Percentiles rank a stretch among this genome's conserved stretches.
Conservation (phyloP, 306 rosid genomes). For the Styphnolobium japonicum region DNA sequence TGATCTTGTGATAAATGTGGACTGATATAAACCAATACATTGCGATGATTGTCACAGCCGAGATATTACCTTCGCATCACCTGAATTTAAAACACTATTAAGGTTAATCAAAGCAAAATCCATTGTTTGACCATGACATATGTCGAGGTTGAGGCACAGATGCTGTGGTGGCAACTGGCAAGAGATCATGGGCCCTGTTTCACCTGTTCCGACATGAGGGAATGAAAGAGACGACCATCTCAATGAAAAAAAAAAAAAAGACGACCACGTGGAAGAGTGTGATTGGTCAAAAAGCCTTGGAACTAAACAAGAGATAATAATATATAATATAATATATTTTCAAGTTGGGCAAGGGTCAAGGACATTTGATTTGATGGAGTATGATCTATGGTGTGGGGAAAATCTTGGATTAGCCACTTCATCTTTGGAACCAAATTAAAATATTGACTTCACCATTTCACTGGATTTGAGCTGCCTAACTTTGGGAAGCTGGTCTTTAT, state of each 20-base stretch:
- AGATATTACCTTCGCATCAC: too few relatives aligned
- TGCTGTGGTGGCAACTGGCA: background rate
- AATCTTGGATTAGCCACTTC: background rate
- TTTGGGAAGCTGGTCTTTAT: background rate
- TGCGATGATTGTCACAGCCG: too few relatives aligned
- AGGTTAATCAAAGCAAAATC: background rate
- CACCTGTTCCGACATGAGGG: slow-evolving; percentile 42
- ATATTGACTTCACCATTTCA: background rate
- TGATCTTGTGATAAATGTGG: too few relatives aligned
- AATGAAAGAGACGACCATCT: slow-evolving; percentile 3
- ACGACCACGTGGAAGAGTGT: slow-evolving; percentile 26
- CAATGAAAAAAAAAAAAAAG: too few relatives aligned
- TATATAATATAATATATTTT: background rate
- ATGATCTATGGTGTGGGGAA: background rate
- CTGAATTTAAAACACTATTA: too few relatives aligned
- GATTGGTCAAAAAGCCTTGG: slow-evolving; percentile 6
- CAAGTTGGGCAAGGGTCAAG: slow-evolving; percentile 31
- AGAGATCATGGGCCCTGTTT: slow-evolving; percentile 38
- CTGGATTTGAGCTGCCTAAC: slow-evolving; percentile 24
- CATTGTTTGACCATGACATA: background rate
- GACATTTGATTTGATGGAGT: background rate
- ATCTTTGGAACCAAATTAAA: background rate
- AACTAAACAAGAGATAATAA: background rate
- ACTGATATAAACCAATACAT: too few relatives aligned
- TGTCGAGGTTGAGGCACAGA: background rate